A percentile compares a stretch with the other conserved stretches of the same genome.
Conservation (phyloP, 768 basidiomycete genomes). For the Calocybe gangraenosa region DNA sequence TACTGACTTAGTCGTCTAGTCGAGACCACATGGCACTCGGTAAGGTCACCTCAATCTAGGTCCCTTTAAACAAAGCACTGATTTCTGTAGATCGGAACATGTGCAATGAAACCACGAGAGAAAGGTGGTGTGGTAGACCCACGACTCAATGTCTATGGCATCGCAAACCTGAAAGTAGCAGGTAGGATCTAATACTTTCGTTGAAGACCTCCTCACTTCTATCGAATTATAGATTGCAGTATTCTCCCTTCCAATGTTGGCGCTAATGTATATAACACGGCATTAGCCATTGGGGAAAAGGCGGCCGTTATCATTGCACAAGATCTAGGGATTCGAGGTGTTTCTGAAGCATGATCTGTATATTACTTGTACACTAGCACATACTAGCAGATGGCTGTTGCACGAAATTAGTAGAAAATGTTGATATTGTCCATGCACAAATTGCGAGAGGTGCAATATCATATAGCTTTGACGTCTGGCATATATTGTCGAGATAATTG, state of each 20-base stretch:
- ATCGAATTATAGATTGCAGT: slow-evolving; percentile 26
- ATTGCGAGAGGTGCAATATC: too few species aligned
- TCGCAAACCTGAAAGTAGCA: slow-evolving; percentile 54
- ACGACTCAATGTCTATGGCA: slow-evolving; percentile 60
- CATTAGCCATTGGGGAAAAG: slow-evolving; percentile 54
- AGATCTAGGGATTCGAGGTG: slow-evolving; percentile 33
- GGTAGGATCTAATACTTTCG: slow-evolving; percentile 24
- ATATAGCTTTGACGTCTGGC: too few species aligned
- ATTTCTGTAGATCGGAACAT: slow-evolving; percentile 50
- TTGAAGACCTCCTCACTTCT: not conserved
- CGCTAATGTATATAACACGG: slow-evolving; percentile 39
- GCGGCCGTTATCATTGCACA: slow-evolving; percentile 56
- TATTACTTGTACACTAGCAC: too few species aligned
- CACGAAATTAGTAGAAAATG: not conserved
- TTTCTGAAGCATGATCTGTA: slow-evolving; percentile 5
- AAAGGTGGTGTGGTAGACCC: slow-evolving; percentile 59
- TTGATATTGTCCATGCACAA: too few species aligned
- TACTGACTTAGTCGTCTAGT: slow-evolving; percentile 20
- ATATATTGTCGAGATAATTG: too few species aligned
- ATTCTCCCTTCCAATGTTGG: slow-evolving; percentile 36
- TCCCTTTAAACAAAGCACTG: not conserved
- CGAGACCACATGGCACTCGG: slow-evolving; percentile 44
- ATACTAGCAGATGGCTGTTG: too few species aligned
- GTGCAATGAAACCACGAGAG: slow-evolving; percentile 61
- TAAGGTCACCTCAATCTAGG: slow-evolving; percentile 14